Evolutionary conservation across 345 rosid species (phyloP).

Genomic region (Hirschfeldia incana): DNA sequence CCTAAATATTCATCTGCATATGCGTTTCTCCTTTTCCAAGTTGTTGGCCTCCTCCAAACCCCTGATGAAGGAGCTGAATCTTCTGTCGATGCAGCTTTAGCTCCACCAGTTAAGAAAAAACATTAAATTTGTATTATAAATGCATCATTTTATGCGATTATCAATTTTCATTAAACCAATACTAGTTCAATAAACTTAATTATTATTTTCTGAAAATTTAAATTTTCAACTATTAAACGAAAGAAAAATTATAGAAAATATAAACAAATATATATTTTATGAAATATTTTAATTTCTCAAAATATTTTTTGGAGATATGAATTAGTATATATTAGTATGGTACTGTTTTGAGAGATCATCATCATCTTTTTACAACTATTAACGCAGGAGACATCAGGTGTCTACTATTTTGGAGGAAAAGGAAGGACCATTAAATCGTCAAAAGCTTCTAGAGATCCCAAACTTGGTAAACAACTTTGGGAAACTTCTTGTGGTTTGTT

Average conservation of each 20-base stretch:
- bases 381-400: conserved; percentile 63
- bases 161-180: too few species aligned
- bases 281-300: background rate
- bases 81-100: conserved; percentile 76
- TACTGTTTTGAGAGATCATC: background rate
- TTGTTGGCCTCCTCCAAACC: conserved; percentile 61
- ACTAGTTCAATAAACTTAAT: too few species aligned
- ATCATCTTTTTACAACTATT: too few species aligned
- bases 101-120: conserved; percentile 46
- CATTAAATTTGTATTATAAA: background rate
- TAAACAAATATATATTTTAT: too few species aligned
- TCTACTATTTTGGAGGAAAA: conserved; percentile 79
- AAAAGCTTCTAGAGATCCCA: conserved; percentile 43
- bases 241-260: too few species aligned
- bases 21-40: conserved; percentile 42
- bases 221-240: too few species aligned
- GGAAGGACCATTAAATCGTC: conserved; percentile 68
- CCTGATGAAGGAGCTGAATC: conserved; percentile 59
- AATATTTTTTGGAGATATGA: background rate
- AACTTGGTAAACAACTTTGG: conserved; percentile 64
- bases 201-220: too few species aligned
- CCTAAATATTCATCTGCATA: conserved; percentile 48
- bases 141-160: too few species aligned
- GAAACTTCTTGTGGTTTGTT: conserved; percentile 53
- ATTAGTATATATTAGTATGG: background rate